Conservation (phyloP, 768 basidiomycete species). For the Postia placenta region DNA sequence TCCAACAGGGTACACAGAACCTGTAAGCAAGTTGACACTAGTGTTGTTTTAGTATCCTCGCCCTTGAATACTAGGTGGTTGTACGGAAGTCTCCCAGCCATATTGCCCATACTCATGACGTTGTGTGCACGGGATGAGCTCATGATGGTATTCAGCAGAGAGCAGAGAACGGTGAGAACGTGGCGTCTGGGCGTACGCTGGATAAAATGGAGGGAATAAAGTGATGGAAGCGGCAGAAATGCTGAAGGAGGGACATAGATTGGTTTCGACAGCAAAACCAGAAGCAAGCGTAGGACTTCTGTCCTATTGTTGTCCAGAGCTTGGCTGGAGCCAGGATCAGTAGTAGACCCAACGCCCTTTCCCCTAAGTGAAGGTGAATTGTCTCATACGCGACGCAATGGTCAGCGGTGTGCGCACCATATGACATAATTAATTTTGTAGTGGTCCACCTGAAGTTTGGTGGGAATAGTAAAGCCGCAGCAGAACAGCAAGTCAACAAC, state of each 20-base stretch:
- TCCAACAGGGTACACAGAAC: conserved; percentile 71
- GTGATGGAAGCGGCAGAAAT: conserved; percentile 66
- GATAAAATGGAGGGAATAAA: conserved; percentile 72
- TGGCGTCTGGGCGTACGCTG: conserved; percentile 73
- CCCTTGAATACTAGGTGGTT: conserved; percentile 88
- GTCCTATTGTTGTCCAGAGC: conserved; percentile 75
- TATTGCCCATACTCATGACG: conserved; percentile 51
- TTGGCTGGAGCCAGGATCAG: conserved; percentile 57
- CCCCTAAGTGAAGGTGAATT: conserved; percentile 77
- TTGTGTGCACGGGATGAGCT: conserved; percentile 49
- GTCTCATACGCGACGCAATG: too few species aligned
- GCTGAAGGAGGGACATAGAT: conserved; percentile 75
- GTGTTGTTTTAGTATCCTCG: conserved; percentile 69
- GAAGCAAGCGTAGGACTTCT: conserved; percentile 84
- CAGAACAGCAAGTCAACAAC: conserved; percentile 87
- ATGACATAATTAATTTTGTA: conserved; percentile 85
- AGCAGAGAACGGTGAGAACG: conserved; percentile 90
- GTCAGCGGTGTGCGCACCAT: conserved; percentile 71
- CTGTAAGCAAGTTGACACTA: conserved; percentile 74
- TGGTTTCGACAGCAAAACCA: conserved; percentile 84
- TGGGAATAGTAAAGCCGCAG: conserved; percentile 88
- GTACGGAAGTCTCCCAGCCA: conserved; percentile 79
- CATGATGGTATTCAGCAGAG: conserved; percentile 85
- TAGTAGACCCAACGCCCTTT: conserved; percentile 88
- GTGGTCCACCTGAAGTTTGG: conserved; percentile 67